Conservation (phyloP, 2,329 filamentous ascomycete genomes). For the Aspergillus carbonarius region DNA sequence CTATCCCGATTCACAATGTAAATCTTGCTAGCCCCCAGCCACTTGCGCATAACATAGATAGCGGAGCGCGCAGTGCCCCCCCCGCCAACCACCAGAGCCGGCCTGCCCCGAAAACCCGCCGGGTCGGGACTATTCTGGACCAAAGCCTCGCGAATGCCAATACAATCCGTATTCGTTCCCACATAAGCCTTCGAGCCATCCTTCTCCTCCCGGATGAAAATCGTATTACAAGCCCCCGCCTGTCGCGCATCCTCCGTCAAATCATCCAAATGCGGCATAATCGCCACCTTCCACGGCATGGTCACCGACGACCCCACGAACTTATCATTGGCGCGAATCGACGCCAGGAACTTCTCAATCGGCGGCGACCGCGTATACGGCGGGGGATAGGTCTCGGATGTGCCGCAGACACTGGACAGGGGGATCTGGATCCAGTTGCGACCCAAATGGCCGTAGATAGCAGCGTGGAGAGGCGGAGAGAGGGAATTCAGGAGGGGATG, state of each 20-base stretch:
- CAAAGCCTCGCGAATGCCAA: constrained; percentile 74
- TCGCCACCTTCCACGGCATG: constrained; percentile 80
- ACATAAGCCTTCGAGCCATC: constrained; percentile 52
- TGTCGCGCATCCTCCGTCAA: constrained; percentile 70
- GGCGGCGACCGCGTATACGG: constrained; percentile 37
- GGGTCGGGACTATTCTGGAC: constrained; percentile 48
- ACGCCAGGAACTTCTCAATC: constrained; percentile 35
- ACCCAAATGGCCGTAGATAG: constrained; percentile 52
- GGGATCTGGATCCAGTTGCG: constrained; percentile 55
- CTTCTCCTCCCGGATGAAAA: constrained; percentile 58
- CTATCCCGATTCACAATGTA: constrained; percentile 76
- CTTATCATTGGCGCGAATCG: constrained; percentile 39
- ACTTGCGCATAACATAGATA: constrained; percentile 71
- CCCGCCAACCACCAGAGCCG: constrained; percentile 72
- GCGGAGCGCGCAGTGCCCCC: constrained; percentile 77
- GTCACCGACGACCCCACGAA: constrained; percentile 68
- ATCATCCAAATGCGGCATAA: constrained; percentile 70
- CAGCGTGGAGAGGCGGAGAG: constrained; percentile 56
- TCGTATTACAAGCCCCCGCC: constrained; percentile 77
- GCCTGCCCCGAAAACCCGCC: constrained; percentile 47
- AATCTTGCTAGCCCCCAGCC: constrained; percentile 65
- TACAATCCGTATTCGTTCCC: constrained; percentile 79
- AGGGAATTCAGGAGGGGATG: constrained; percentile 58
- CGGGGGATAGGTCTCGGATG: constrained; percentile 32
- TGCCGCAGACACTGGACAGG: constrained; percentile 38